Base-by-base conservation (phyloP, 768 basidiomycete genomes). In the Mycena maculata region DNA sequence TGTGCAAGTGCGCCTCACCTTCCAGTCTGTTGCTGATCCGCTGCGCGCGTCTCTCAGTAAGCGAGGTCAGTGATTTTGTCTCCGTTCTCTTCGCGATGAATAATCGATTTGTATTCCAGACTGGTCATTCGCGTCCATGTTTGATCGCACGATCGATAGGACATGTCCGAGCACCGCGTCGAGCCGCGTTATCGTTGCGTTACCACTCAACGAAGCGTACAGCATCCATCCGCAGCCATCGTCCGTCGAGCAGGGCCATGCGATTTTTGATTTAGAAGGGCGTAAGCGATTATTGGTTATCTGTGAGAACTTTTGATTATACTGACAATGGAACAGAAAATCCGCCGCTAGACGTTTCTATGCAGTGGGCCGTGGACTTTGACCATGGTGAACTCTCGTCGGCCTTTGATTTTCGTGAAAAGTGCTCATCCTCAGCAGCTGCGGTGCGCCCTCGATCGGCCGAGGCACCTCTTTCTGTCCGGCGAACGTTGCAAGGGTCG, bases 11-110 rank as follows among this genome's bases (percentile, higher is more conserved):
- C 81, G 83, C 65, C 77, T 96, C 56, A 85, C 84, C 3, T 88
- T 91, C 65, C 94, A 95, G 74, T 86, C 89, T 15, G 91, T 98
- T 6, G 85, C 89, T 16, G 90, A 98, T 76, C 91, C 96, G 18
- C 80, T 96, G 28, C 86, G 93, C 36, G 73, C 74, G 27, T 83
- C 85, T 27, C 71, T 71, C 22, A 82, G 76, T 63, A 86, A 83
- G 68, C 86, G 87, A 85, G 89, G 49, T 42, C n/a, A 33, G 12
- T 33, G 41, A 42, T 56, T 13, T 36, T 44, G 16, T 53, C 22
- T 4, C 7, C 3, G 27, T 30, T 18, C 8, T n/a, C 20, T 18
- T 31, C 6, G 48, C 28, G 28, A 31, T 20, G 15, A 45, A 10
- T 18, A 22, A 22, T 13, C 31, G 28, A 49, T 3, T 18, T 4